These are phyloP conservation scores for Aspergillus luchuensis DNA, from an alignment of 2,329 filamentous ascomycete species.

Conservation along the genomic window DNA sequence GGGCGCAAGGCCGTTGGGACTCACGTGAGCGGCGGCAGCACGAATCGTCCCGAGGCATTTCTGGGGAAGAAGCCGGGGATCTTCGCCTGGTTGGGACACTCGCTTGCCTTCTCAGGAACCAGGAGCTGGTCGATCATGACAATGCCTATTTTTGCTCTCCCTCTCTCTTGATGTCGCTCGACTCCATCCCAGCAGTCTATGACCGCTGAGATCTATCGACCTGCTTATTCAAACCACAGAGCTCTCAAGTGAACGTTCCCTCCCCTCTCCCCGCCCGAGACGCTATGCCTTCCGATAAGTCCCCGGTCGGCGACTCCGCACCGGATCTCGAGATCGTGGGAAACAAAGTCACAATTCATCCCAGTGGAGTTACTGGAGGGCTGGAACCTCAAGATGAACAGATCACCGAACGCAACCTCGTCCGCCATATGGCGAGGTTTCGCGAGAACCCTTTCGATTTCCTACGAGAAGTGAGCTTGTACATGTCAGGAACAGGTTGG, in stretches of 20 bases:
- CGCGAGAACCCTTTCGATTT: conserved; percentile 74
- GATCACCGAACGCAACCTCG: conserved; percentile 51
- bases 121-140: neutral
- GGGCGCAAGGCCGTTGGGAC: neutral
- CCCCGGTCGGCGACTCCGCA: conserved; percentile 52
- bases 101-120: neutral
- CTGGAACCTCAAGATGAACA: conserved; percentile 46
- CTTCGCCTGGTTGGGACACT: neutral
- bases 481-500: conserved; percentile 93
- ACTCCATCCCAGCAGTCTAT: conserved; percentile 5
- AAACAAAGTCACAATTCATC: conserved; percentile 72
- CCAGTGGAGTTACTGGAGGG: conserved; percentile 60
- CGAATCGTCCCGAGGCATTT: conserved; percentile 27
- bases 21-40: conserved; percentile 22
- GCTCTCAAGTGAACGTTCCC: neutral
- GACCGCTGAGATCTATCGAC: conserved; percentile 5
- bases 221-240: neutral
- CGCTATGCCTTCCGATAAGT: conserved; percentile 36
- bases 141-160: neutral
- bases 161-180: neutral
- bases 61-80: conserved; percentile 31
- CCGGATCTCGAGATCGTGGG: conserved; percentile 78
- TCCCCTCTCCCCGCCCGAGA: conserved; percentile 6
- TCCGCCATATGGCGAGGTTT: conserved; percentile 82
- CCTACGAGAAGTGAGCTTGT: conserved; percentile 87